phyloP scores from a whole-genome alignment of 2,329 filamentous ascomycete genomes.

The Aspergillus quadrilineatus region DNA sequence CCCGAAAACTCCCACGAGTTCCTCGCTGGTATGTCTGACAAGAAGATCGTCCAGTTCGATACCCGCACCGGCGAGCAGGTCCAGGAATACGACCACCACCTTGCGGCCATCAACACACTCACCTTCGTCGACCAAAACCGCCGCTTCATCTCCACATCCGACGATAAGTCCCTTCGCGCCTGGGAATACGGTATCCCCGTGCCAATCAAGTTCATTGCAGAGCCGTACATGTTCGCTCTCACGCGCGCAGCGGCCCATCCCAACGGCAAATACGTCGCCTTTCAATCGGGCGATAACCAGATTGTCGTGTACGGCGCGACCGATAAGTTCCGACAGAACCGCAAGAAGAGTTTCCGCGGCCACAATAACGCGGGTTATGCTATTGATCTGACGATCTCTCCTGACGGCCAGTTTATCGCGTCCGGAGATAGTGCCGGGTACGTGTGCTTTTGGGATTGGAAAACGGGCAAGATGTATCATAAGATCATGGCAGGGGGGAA shows the following conservation, averaged over 20 bases:
- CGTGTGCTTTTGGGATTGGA: constrained; percentile 98
- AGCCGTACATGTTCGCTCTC: constrained; percentile 97
- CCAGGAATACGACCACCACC: constrained; percentile 97
- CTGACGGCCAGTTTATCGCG: constrained; percentile 87
- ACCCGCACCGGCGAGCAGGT: constrained; percentile 77
- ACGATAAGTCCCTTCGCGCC: constrained; percentile 91
- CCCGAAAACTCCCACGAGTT: constrained; percentile 80
- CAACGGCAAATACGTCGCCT: constrained; percentile 88
- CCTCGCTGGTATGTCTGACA: constrained; percentile 94
- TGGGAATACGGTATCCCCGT: constrained; percentile 99
- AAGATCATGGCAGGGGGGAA: constrained; percentile 73
- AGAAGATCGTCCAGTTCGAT: constrained; percentile 98
- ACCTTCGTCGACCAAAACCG: constrained; percentile 93
- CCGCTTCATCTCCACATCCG: constrained; percentile 95
- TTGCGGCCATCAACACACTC: constrained; percentile 97
- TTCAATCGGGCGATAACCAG: constrained; percentile 92
- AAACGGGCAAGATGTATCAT: constrained; percentile 98
- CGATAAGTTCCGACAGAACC: constrained; percentile 94
- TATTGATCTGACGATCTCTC: constrained; percentile 82
- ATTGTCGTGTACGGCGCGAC: constrained; percentile 93
- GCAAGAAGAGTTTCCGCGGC: constrained; percentile 93
- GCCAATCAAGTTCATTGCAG: constrained; percentile 96
- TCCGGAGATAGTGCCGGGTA: constrained; percentile 85
- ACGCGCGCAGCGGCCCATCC: constrained; percentile 82
- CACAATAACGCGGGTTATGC: constrained; percentile 95